Conservation (phyloP, 441 rosid genomes). For the Populus hybrid region DNA sequence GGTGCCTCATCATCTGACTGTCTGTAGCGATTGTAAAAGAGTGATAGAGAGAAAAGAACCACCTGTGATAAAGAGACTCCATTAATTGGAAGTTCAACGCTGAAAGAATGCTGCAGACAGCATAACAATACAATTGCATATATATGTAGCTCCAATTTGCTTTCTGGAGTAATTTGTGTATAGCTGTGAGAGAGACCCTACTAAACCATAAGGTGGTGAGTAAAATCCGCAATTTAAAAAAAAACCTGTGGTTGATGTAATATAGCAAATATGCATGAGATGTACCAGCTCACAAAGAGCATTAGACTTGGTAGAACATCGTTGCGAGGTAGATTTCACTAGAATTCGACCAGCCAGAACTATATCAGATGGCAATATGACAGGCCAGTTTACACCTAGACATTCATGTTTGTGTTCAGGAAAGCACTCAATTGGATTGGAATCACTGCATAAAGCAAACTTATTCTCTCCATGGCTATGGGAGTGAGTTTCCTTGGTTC, state of each 20-base stretch:
- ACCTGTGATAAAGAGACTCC: conserved; percentile 63
- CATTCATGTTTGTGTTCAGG: conserved; percentile 88
- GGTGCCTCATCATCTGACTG: not conserved
- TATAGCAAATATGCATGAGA: conserved; percentile 15
- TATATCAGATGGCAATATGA: conserved; percentile 64
- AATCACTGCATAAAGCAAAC: conserved; percentile 24
- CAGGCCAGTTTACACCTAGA: conserved; percentile 76
- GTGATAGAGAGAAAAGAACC: conserved; percentile 22
- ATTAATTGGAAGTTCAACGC: conserved; percentile 49
- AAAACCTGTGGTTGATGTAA: not conserved
- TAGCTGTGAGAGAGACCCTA: conserved; percentile 70
- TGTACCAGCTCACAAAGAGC: conserved; percentile 42
- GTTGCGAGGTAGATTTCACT: conserved; percentile 46
- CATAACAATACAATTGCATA: conserved; percentile 59
- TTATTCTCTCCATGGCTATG: conserved; percentile 39
- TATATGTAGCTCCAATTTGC: conserved; percentile 70
- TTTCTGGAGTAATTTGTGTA: conserved; percentile 49
- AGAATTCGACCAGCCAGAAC: conserved; percentile 76
- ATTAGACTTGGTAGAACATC: conserved; percentile 31
- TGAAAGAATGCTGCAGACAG: conserved; percentile 51
- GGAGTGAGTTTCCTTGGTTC: conserved; percentile 24
- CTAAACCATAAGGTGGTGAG: conserved; percentile 24
- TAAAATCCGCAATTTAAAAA: not conserved
- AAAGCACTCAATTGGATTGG: conserved; percentile 31
- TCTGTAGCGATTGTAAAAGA: not conserved